A percentile compares a stretch with the other conserved stretches of the same genome.
phyloP scores from a whole-genome alignment of 345 rosid species.

The Hibiscus tridactylites region DNA sequence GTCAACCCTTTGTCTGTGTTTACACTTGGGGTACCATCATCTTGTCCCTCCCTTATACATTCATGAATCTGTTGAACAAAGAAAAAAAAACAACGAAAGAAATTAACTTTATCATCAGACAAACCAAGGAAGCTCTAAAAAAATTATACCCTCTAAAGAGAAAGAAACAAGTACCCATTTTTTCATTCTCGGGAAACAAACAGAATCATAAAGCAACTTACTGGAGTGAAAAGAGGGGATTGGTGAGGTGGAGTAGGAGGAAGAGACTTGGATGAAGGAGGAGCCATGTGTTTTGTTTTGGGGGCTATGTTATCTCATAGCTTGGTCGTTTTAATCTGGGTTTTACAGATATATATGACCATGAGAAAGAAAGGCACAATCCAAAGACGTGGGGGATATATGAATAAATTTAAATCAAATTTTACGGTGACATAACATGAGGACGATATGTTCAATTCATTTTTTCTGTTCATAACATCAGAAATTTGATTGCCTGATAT shows the following conservation, averaged over 20 bases:
- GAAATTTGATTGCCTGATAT: too few relatives aligned
- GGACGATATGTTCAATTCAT: too few relatives aligned
- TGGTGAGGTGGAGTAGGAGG: conserved; percentile 32
- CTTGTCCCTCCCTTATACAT: conserved; percentile 44
- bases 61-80: conserved; percentile 63
- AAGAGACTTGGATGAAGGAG: conserved; percentile 46
- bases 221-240: conserved; percentile 61
- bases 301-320: conserved; percentile 3
- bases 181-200: conserved; percentile 5
- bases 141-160: neutral
- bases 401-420: too few relatives aligned
- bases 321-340: neutral
- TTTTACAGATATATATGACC: neutral
- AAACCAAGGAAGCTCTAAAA: neutral
- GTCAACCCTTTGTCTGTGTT: conserved; percentile 19
- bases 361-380: neutral
- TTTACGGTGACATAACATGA: too few relatives aligned
- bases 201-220: conserved; percentile 29
- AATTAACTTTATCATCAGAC: neutral
- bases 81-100: neutral
- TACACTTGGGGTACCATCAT: conserved; percentile 35
- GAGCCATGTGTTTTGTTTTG: conserved; percentile 40
- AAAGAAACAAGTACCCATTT: neutral
- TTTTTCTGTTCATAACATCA: too few relatives aligned
- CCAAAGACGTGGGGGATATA: neutral